Evolutionary conservation across 73 alveolate species (phyloP).

Genomic region (Paramecium sonneborni): DNA sequence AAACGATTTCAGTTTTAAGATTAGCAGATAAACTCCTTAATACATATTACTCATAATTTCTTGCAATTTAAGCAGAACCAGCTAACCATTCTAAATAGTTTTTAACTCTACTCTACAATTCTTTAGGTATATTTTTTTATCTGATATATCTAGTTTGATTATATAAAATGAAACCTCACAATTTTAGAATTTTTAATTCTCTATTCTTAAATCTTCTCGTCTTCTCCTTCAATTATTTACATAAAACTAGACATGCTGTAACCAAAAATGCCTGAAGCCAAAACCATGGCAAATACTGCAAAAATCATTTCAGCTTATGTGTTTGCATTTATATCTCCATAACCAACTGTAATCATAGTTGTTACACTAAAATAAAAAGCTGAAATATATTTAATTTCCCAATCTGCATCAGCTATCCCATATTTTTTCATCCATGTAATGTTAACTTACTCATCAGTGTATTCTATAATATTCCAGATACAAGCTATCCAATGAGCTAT

Average conservation of each 20-base stretch:
- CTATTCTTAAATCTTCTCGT: not conserved
- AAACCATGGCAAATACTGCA: constrained; percentile 24
- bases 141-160: constrained; percentile 24
- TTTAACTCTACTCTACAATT: constrained; percentile 58
- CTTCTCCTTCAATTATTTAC: constrained; percentile 26
- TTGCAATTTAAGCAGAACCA: constrained; percentile 51
- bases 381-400: constrained; percentile 69
- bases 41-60: constrained; percentile 23
- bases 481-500: constrained; percentile 55
- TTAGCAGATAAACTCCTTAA: constrained; percentile 32
- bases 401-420: constrained; percentile 31
- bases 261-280: constrained; percentile 46
- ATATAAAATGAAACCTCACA: constrained; percentile 16
- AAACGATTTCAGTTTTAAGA: constrained; percentile 53
- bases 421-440: not conserved
- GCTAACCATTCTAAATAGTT: constrained; percentile 66
- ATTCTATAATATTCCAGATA: constrained; percentile 51
- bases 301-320: constrained; percentile 61
- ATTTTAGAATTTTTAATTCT: constrained; percentile 53
- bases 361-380: constrained; percentile 86
- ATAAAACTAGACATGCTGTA: constrained; percentile 47
- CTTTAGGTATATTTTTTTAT: constrained; percentile 58
- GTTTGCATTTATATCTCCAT: constrained; percentile 78
- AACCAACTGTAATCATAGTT: constrained; percentile 87
- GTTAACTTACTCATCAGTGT: not conserved